These are phyloP conservation scores for Areca catechu DNA, from an alignment of 176 grass and related monocot species.

Conservation along the genomic window DNA sequence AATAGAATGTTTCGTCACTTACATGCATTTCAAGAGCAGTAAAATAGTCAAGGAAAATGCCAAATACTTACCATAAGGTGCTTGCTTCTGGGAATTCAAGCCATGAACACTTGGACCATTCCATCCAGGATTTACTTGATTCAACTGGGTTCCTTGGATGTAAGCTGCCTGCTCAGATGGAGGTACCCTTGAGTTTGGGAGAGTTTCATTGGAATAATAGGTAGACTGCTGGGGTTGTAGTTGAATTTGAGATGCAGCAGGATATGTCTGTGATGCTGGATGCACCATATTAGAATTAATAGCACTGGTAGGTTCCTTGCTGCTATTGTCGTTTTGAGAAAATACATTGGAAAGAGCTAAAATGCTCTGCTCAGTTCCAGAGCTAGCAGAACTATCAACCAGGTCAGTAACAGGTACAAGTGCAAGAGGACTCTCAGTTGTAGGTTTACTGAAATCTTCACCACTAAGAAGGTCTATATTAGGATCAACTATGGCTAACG, in stretches of 20 bases:
- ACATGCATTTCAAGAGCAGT: background rate
- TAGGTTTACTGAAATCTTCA: constrained; percentile 66
- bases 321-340: constrained; percentile 35
- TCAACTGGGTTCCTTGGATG: constrained; percentile 30
- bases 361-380: constrained; percentile 43
- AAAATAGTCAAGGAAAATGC: background rate
- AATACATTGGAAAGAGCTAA: constrained; percentile 85
- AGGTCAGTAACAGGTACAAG: constrained; percentile 53
- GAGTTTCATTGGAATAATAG: constrained; percentile 37
- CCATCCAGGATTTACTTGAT: constrained; percentile 31
- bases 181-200: constrained; percentile 22
- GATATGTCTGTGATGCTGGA: constrained; percentile 40
- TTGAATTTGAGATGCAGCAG: constrained; percentile 1
- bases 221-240: constrained; percentile 25
- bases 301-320: constrained; percentile 26
- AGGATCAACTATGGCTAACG: constrained; percentile 26
- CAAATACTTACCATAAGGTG: constrained; percentile 33
- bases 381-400: constrained; percentile 31
- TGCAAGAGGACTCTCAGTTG: constrained; percentile 47
- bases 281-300: constrained; percentile 34
- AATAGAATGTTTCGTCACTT: background rate
- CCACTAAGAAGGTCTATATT: constrained; percentile 82
- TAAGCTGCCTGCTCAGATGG: constrained; percentile 25
- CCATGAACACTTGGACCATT: constrained; percentile 33
- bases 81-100: constrained; percentile 31